A percentile compares a stretch with the other conserved stretches of the same genome.
Evolutionary conservation across 345 rosid species (phyloP).

Genomic region (Firmiana major): DNA sequence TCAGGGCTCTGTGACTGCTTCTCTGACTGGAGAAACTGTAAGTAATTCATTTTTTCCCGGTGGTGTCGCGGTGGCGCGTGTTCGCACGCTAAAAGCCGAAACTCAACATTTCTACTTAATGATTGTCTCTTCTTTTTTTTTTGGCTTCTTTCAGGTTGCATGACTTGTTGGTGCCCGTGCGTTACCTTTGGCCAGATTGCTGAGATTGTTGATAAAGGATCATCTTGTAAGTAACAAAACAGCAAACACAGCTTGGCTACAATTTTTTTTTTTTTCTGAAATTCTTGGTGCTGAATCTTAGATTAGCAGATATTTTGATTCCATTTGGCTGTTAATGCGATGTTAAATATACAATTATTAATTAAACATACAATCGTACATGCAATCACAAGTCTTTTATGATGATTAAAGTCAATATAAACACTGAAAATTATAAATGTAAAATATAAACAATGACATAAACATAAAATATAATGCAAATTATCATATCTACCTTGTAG

Average conservation of each 20-base stretch:
- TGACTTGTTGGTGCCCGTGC: constrained; percentile 30
- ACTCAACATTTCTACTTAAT: neutral
- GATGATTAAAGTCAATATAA: too few species aligned
- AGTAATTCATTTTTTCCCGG: neutral
- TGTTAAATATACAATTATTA: neutral
- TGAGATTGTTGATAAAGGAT: constrained; percentile 21
- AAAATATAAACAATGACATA: too few species aligned
- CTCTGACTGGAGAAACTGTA: constrained; percentile 16
- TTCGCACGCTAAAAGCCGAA: neutral
- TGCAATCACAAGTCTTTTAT: too few species aligned
- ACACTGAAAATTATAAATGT: too few species aligned
- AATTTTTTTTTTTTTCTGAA: neutral
- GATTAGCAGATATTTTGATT: neutral
- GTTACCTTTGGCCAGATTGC: constrained; percentile 23
- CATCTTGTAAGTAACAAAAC: constrained; percentile 1
- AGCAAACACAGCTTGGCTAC: neutral
- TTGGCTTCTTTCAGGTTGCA: constrained; percentile 11
- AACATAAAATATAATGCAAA: too few species aligned
- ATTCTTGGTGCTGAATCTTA: neutral
- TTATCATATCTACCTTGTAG: too few species aligned
- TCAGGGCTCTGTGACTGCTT: constrained; percentile 17
- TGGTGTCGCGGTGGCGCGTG: neutral
- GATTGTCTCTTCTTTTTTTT: neutral
- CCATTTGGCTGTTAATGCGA: neutral
- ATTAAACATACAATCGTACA: neutral